Evolutionary conservation across 768 basidiomycete species (phyloP).

Genomic region (Panaeolus cyanescens): DNA sequence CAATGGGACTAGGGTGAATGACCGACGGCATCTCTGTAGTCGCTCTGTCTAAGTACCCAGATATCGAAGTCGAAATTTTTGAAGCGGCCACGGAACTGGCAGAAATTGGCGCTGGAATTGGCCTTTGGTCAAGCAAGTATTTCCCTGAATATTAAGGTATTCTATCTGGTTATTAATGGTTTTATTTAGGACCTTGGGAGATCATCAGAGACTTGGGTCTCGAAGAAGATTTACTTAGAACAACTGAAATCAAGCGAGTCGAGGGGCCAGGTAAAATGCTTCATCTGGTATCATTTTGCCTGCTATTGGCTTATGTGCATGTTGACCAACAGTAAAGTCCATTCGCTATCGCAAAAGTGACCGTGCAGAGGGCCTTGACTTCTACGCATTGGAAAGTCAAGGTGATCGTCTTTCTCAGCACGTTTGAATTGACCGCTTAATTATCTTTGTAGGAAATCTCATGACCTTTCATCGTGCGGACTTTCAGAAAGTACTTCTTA

Average conservation of each 20-base stretch:
- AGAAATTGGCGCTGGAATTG: constrained; percentile 67
- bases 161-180: background rate
- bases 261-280: constrained; percentile 41
- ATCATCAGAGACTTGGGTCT: constrained; percentile 46
- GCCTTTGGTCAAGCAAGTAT: constrained; percentile 47
- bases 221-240: constrained; percentile 44
- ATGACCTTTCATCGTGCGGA: constrained; percentile 66
- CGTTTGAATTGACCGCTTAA: constrained; percentile 7
- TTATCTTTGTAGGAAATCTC: constrained; percentile 40
- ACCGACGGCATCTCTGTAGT: constrained; percentile 25
- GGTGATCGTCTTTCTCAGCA: constrained; percentile 40
- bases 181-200: constrained; percentile 46
- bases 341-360: constrained; percentile 67
- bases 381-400: constrained; percentile 56
- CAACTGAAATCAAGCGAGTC: constrained; percentile 35
- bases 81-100: constrained; percentile 51
- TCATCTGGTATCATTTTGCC: background rate
- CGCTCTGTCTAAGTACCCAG: constrained; percentile 47
- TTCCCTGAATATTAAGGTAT: constrained; percentile 4
- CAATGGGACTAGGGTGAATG: background rate
- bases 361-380: constrained; percentile 50
- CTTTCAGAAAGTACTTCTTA: constrained; percentile 61
- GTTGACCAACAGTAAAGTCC: constrained; percentile 39
- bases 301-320: background rate
- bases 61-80: constrained; percentile 59